Conservation (phyloP, 495 filamentous ascomycete species). For the Penicillium malachiteum region DNA sequence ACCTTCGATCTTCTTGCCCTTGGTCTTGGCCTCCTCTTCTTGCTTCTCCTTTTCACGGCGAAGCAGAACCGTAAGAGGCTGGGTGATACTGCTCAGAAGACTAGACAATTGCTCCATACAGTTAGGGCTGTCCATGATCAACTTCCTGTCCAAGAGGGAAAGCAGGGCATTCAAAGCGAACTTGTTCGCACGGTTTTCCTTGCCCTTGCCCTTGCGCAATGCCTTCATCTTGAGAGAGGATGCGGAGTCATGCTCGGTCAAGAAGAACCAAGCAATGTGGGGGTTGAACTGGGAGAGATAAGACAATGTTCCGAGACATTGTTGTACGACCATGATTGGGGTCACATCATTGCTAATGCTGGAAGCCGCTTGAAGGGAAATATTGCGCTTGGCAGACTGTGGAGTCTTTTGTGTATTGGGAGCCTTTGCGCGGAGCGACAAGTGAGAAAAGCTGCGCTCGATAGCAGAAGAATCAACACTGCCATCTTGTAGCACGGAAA, state of each 20-base stretch:
- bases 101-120: constrained; percentile 93
- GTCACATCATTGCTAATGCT: constrained; percentile 73
- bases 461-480: constrained; percentile 90
- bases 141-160: constrained; percentile 79
- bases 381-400: constrained; percentile 67
- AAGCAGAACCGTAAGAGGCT: constrained; percentile 77
- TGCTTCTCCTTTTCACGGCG: constrained; percentile 77
- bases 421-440: constrained; percentile 88
- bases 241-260: constrained; percentile 86
- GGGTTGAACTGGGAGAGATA: constrained; percentile 79
- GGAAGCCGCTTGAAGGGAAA: constrained; percentile 54
- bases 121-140: constrained; percentile 90
- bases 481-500: constrained; percentile 96
- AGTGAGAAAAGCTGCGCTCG: constrained; percentile 89
- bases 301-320: constrained; percentile 80
- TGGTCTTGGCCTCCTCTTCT: constrained; percentile 52
- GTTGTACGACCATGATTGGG: constrained; percentile 90
- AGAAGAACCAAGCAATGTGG: constrained; percentile 87
- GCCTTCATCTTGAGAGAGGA: constrained; percentile 70
- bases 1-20: constrained; percentile 49
- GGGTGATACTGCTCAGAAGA: constrained; percentile 82
- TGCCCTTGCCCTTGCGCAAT: constrained; percentile 83
- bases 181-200: constrained; percentile 76
- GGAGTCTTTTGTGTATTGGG: constrained; percentile 74
- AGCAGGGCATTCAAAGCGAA: constrained; percentile 91